These are phyloP conservation scores for Oryza brachyantha DNA, from an alignment of 176 grass and related monocot genomes.

Conservation along the genomic window DNA sequence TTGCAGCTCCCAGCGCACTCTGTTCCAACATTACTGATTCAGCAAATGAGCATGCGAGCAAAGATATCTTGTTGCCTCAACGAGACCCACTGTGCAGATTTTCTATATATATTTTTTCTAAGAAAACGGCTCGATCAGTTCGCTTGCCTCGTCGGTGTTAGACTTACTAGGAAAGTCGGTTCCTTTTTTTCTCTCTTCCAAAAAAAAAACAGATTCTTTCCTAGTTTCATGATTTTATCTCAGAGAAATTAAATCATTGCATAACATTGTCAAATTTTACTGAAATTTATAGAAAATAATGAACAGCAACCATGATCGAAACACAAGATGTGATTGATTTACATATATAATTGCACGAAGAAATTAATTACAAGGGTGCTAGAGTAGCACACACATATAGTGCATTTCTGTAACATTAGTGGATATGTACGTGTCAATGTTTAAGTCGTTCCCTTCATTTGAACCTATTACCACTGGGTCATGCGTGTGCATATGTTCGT, in stretches of 20 bases:
- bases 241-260: neutral
- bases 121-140: too few relatives aligned
- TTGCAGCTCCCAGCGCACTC: too few relatives aligned
- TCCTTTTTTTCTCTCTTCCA: too few relatives aligned
- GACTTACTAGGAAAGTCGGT: too few relatives aligned
- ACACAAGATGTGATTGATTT: neutral
- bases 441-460: neutral
- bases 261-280: neutral
- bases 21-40: too few relatives aligned
- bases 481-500: neutral
- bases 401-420: conserved; percentile 4
- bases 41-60: too few relatives aligned
- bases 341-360: neutral
- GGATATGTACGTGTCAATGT: neutral
- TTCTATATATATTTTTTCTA: too few relatives aligned
- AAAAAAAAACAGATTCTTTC: too few relatives aligned
- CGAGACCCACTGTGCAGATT: too few relatives aligned
- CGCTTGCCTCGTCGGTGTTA: too few relatives aligned
- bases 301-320: neutral
- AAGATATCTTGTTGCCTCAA: too few relatives aligned
- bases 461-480: neutral
- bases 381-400: neutral
- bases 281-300: neutral
- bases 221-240: too few relatives aligned
- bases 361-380: neutral